Evolutionary conservation across 2,329 filamentous ascomycete species (phyloP).

Genomic region (Aspergillus floridensis): DNA sequence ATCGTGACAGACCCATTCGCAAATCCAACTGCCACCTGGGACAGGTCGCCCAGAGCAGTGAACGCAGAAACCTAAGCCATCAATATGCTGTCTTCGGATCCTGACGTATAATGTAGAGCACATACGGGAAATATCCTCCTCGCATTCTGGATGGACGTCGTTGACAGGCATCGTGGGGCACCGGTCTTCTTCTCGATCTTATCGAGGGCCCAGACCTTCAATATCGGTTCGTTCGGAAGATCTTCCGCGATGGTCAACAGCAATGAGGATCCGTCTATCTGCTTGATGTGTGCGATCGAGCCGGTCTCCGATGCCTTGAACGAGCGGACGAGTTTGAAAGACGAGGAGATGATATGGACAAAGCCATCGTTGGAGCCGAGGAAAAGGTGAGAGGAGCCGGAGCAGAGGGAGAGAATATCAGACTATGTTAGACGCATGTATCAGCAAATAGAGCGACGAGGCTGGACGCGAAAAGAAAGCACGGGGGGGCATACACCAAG

Average conservation of each 20-base stretch:
- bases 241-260: constrained; percentile 83
- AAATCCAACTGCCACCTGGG: constrained; percentile 92
- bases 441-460: background rate
- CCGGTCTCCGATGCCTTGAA: constrained; percentile 79
- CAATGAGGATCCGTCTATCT: constrained; percentile 81
- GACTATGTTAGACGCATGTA: constrained; percentile 34
- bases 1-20: constrained; percentile 93
- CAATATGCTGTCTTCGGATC: background rate
- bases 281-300: constrained; percentile 85
- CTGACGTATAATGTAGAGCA: background rate
- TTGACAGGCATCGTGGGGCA: constrained; percentile 81
- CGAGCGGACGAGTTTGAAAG: constrained; percentile 80
- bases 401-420: constrained; percentile 78
- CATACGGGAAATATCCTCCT: constrained; percentile 86
- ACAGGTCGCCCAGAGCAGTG: constrained; percentile 79
- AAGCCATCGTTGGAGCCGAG: constrained; percentile 80
- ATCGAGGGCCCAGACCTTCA: constrained; percentile 98
- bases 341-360: constrained; percentile 81
- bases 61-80: constrained; percentile 68
- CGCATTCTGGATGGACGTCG: constrained; percentile 80
- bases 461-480: background rate
- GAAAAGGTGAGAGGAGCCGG: constrained; percentile 86
- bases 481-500: constrained; percentile 65
- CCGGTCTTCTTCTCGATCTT: constrained; percentile 93
- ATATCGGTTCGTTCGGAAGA: constrained; percentile 76